Conservation (phyloP, 441 rosid species). For the Geranium incanum region DNA sequence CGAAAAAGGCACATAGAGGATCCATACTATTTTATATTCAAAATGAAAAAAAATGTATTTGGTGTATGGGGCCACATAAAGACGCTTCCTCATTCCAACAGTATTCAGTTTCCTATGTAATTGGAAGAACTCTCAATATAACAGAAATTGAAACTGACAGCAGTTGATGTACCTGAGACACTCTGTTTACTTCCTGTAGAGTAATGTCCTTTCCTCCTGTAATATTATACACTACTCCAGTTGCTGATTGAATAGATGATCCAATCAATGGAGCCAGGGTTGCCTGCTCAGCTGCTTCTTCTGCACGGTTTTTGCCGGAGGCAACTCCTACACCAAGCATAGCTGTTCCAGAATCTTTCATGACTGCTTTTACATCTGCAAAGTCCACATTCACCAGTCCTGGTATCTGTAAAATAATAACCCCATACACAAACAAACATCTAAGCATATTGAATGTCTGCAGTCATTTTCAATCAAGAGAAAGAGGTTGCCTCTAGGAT, state of each 20-base stretch:
- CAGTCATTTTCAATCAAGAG: too few species aligned
- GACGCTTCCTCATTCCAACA: background rate
- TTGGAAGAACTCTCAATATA: background rate
- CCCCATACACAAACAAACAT: background rate
- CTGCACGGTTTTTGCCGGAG: slow-evolving; percentile 94
- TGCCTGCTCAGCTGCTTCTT: slow-evolving; percentile 97
- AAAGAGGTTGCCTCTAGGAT: too few species aligned
- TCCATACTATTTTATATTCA: background rate
- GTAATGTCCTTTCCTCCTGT: slow-evolving; percentile 97
- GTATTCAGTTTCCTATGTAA: background rate
- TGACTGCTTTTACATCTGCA: slow-evolving; percentile 93
- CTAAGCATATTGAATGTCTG: too few species aligned
- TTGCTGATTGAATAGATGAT: slow-evolving; percentile 94
- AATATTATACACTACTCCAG: slow-evolving; percentile 90
- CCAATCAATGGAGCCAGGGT: slow-evolving; percentile 92
- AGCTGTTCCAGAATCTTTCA: slow-evolving; percentile 95
- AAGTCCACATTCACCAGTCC: slow-evolving; percentile 95
- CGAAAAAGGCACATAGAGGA: background rate
- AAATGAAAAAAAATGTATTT: background rate
- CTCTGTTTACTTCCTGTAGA: slow-evolving; percentile 92
- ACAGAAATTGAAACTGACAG: background rate
- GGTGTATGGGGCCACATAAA: background rate
- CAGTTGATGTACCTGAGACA: slow-evolving; percentile 45
- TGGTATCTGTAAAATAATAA: slow-evolving; percentile 57
- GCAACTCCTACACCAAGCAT: slow-evolving; percentile 98